Evolutionary conservation across 1,139 yeast species (phyloP), one percentile per base, ranked within the genome.

Genomic region (Saccharomyces pastorianus): DNA sequence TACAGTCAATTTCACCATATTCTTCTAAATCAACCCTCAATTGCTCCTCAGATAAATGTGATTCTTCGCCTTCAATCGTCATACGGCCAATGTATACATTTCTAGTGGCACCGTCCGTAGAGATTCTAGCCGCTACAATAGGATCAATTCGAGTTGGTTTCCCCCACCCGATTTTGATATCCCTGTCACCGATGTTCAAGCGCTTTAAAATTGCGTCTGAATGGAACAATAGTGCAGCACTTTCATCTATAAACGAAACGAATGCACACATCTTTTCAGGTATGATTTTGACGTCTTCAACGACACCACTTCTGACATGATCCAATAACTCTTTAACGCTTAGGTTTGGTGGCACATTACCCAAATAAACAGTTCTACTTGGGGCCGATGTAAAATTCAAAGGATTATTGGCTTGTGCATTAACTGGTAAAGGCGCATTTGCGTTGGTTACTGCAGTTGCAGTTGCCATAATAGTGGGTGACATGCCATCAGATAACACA

Each of bases 251-350:
- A 71, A 85, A 76, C 11, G 82, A 74, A 47, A 80, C 66, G 70
- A 81, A 76, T 25, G 84, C 80, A 66, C 81, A 74, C 69, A 70
- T 73, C 71, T 81, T 80, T 48, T 80, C 82, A 1, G 82, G 79
- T 17, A 80, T 66, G 56, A 75, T 73, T 56, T 76, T 73, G 57
- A 76, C 84, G 56, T 82, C 83, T 72, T 93, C 99, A 56, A 93
- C 82, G 23, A 90, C 84, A 26, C 98, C 98, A 31, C 96, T 85
- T 62, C 96, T 81, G 31, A 93, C 96, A 68, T 88, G 93, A 67
- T 89, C 93, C 65, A 93, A 76, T 54, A 93, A 73, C 64, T 89
- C 96, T 64, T 86, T 84, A 3, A 95, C 83, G 29, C 90, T 82
- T 55, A 90, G 78, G 59, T 85, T 88, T n/a, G 78, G 72, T 0